Percentiles rank a stretch among this genome's conserved stretches.
phyloP scores from a whole-genome alignment of 2,329 filamentous ascomycete genomes.

The Aspergillus sp. region DNA sequence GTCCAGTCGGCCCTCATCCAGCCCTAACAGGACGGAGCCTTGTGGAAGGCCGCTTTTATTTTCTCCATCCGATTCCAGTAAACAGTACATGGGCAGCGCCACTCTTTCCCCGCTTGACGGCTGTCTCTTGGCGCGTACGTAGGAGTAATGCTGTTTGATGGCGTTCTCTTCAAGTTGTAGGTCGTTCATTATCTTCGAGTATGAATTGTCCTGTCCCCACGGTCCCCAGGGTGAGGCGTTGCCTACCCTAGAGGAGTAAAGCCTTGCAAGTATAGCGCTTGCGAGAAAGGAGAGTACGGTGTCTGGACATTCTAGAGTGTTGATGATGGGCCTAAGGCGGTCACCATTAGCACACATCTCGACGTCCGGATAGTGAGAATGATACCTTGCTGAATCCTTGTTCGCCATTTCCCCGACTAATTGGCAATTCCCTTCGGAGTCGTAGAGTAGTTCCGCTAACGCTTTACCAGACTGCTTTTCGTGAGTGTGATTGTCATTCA shows the following conservation, averaged over 20 bases:
- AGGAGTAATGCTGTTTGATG: constrained; percentile 17
- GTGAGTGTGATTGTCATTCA: constrained; percentile 14
- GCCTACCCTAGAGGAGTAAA: constrained; percentile 14
- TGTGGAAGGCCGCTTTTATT: neutral
- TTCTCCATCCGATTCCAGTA: constrained; percentile 15
- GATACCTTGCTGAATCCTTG: constrained; percentile 7
- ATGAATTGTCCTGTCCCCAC: constrained; percentile 15
- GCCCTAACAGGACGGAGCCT: constrained; percentile 15
- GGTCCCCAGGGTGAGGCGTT: constrained; percentile 15
- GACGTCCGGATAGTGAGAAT: neutral
- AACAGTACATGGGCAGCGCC: constrained; percentile 11
- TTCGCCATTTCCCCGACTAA: neutral
- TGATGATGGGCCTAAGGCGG: neutral
- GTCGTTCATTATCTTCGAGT: neutral
- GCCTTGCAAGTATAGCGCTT: constrained; percentile 23
- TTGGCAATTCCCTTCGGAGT: constrained; percentile 16
- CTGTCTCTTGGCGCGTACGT: neutral
- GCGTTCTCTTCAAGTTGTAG: constrained; percentile 1
- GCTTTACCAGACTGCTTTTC: constrained; percentile 29
- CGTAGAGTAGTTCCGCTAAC: constrained; percentile 27
- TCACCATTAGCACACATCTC: constrained; percentile 1
- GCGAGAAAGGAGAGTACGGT: constrained; percentile 26
- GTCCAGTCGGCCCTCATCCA: constrained; percentile 1
- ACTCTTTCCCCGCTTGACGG: neutral
- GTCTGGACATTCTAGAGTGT: constrained; percentile 17